Percentiles rank a stretch among this genome's conserved stretches.
phyloP scores from a whole-genome alignment of 2,329 filamentous ascomycete species.

The Alternaria incomplexa region DNA sequence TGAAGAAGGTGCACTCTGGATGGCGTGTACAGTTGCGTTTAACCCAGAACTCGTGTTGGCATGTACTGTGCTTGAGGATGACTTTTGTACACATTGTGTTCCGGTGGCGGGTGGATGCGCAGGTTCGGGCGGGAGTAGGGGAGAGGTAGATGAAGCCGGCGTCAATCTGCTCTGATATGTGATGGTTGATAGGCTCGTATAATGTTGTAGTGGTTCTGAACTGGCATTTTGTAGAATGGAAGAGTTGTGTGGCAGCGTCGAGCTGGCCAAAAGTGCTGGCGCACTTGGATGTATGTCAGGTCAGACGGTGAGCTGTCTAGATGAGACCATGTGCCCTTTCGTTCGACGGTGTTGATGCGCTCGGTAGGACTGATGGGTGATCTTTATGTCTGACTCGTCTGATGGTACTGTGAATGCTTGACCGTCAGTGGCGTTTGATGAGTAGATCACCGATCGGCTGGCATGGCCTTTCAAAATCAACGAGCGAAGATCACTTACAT shows the following conservation, averaged over 20 bases:
- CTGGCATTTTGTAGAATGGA: not conserved
- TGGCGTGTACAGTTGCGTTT: conserved; percentile 25
- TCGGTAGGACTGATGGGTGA: not conserved
- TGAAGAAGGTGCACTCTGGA: conserved; percentile 16
- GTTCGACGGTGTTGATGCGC: not conserved
- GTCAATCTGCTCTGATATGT: not conserved
- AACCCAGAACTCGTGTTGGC: conserved; percentile 26
- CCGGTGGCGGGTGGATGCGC: not conserved
- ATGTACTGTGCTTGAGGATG: conserved; percentile 27
- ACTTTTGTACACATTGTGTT: conserved; percentile 30
- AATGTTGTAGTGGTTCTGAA: not conserved
- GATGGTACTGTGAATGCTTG: not conserved
- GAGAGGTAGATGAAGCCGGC: not conserved
- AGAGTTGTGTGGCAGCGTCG: not conserved
- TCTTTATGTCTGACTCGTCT: not conserved
- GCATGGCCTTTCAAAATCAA: too few species aligned
- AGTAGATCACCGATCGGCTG: not conserved
- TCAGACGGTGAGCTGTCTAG: not conserved
- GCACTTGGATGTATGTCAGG: not conserved
- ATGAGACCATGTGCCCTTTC: not conserved
- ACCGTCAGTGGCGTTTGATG: not conserved
- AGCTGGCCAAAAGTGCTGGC: not conserved
- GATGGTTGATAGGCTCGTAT: not conserved
- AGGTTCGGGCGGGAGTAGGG: too few species aligned
- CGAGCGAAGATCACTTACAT: not conserved